Conservation (phyloP, 768 basidiomycete species). For the Russula foetens region DNA sequence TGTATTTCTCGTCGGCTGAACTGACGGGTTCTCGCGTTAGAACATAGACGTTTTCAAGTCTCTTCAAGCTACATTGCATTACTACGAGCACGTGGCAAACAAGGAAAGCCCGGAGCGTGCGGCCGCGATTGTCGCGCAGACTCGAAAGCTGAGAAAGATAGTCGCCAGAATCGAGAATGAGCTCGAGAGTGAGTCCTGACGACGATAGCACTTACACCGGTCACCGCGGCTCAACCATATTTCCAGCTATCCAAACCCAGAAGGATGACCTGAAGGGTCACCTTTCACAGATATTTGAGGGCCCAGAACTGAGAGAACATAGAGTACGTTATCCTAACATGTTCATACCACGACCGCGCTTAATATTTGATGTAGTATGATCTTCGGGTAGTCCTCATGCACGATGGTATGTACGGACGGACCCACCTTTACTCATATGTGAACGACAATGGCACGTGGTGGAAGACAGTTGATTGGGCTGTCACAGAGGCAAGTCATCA, state of each 20-base stretch:
- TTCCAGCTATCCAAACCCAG: slow-evolving; percentile 44
- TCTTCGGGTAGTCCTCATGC: slow-evolving; percentile 67
- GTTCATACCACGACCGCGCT: neutral
- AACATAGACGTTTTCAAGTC: slow-evolving; percentile 55
- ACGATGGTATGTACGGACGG: slow-evolving; percentile 70
- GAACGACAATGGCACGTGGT: slow-evolving; percentile 61
- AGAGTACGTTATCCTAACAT: slow-evolving; percentile 34
- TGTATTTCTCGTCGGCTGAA: neutral
- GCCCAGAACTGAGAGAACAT: slow-evolving; percentile 55
- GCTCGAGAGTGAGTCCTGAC: slow-evolving; percentile 39
- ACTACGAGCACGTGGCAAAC: slow-evolving; percentile 61
- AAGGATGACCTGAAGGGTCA: slow-evolving; percentile 39
- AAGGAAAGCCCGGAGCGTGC: slow-evolving; percentile 41
- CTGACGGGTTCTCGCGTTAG: slow-evolving; percentile 28
- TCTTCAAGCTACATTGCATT: slow-evolving; percentile 53
- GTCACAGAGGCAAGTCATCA: slow-evolving; percentile 48
- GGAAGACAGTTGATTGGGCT: slow-evolving; percentile 67
- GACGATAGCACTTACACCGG: neutral
- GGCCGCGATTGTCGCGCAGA: slow-evolving; percentile 35
- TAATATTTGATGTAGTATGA: slow-evolving; percentile 50
- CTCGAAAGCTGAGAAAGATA: slow-evolving; percentile 43
- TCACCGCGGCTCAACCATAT: neutral
- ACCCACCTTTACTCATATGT: slow-evolving; percentile 76
- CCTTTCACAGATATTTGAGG: slow-evolving; percentile 43
- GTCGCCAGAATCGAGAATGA: slow-evolving; percentile 44